These are phyloP conservation scores for Pichia sp. DNA, from an alignment of 1,139 yeast species.

Conservation along the genomic window DNA sequence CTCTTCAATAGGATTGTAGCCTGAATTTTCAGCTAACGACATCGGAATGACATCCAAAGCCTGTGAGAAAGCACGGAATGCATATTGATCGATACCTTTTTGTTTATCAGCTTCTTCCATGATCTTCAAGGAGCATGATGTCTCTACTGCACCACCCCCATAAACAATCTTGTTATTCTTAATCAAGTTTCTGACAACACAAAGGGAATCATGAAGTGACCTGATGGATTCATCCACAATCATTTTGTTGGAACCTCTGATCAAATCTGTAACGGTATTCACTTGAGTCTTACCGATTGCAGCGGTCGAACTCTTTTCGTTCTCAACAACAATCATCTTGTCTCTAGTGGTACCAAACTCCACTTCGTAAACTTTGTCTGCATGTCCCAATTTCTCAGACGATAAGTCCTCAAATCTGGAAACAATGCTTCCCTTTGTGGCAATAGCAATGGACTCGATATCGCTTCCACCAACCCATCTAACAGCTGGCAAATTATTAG, in stretches of 20 bases:
- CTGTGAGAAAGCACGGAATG: slow-evolving; percentile 88
- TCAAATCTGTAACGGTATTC: slow-evolving; percentile 81
- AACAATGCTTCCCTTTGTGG: slow-evolving; percentile 94
- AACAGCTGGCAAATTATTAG: slow-evolving; percentile 88
- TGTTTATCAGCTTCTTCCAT: slow-evolving; percentile 89
- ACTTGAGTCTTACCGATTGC: slow-evolving; percentile 11
- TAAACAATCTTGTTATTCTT: slow-evolving; percentile 91
- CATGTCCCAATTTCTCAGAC: slow-evolving; percentile 77
- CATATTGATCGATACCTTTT: slow-evolving; percentile 95
- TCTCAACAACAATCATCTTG: slow-evolving; percentile 92
- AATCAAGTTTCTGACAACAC: slow-evolving; percentile 94
- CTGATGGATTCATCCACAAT: slow-evolving; percentile 95
- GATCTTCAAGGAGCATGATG: slow-evolving; percentile 87
- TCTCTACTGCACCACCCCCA: slow-evolving; percentile 99
- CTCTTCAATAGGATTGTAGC: slow-evolving; percentile 89
- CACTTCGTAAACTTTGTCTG: slow-evolving; percentile 80
- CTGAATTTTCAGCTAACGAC: slow-evolving; percentile 95
- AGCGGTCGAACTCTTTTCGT: slow-evolving; percentile 47
- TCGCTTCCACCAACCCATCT: slow-evolving; percentile 99
- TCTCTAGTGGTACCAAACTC: slow-evolving; percentile 97
- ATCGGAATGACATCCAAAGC: slow-evolving; percentile 92
- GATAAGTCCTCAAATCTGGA: slow-evolving; percentile 93
- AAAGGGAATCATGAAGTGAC: slow-evolving; percentile 92
- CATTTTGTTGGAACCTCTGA: slow-evolving; percentile 97
- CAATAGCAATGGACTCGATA: slow-evolving; percentile 91